These are phyloP conservation scores for Persicaria tinctoria DNA, from an alignment of 148 eudicot genomes.

Conservation along the genomic window DNA sequence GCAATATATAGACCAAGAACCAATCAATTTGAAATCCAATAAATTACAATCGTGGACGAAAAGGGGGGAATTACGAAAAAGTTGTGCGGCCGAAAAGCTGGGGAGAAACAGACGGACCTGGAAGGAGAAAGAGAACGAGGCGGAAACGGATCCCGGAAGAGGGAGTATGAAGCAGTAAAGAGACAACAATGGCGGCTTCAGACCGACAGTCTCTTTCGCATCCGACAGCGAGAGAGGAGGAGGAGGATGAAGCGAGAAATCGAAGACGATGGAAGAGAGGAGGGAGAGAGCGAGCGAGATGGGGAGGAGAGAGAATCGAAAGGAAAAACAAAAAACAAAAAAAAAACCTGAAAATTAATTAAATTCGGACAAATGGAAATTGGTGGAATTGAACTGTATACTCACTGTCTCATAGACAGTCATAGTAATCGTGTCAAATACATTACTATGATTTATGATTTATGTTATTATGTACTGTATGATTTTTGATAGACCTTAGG, in stretches of 20 bases:
- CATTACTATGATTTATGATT: too few species aligned
- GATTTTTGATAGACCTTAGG: too few species aligned
- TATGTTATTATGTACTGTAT: too few species aligned
- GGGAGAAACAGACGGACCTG: background rate
- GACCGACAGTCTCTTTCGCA: background rate
- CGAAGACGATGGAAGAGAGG: background rate
- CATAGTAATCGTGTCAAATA: too few species aligned
- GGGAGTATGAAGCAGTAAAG: background rate
- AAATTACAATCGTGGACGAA: background rate
- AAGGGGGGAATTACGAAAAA: background rate
- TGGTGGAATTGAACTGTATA: conserved; percentile 9
- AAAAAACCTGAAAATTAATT: background rate
- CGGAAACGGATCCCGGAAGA: conserved; percentile 2
- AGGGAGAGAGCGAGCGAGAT: background rate
- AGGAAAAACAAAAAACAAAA: background rate
- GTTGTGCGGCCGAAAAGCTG: background rate
- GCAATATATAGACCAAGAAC: background rate
- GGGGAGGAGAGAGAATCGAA: background rate
- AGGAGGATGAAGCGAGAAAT: background rate
- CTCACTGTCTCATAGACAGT: background rate
- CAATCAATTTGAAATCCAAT: background rate
- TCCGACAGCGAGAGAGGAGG: background rate
- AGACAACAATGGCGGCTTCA: conserved; percentile 10
- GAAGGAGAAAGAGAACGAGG: background rate
- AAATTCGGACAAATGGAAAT: background rate